Percentiles rank a stretch among this genome's conserved stretches.
These are phyloP conservation scores for Fragaria vesca DNA, from an alignment of 306 rosid species.

Conservation along the genomic window DNA sequence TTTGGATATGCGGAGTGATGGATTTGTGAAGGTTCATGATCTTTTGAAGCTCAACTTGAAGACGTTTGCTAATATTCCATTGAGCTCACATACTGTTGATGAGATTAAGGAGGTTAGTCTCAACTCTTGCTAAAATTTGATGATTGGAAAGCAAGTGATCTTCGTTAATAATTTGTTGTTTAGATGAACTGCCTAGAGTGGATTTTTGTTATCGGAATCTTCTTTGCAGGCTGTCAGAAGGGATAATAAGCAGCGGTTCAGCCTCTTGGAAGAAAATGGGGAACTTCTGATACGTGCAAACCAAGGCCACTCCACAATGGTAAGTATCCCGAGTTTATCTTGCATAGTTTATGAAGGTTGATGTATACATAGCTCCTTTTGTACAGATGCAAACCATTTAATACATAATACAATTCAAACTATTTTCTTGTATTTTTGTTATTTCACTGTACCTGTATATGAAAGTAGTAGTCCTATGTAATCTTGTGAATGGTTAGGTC, in stretches of 20 bases:
- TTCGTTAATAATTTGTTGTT: background rate
- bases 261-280: slow-evolving; percentile 80
- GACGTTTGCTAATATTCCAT: slow-evolving; percentile 76
- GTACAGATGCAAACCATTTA: background rate
- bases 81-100: slow-evolving; percentile 73
- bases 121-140: background rate
- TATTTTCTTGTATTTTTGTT: background rate
- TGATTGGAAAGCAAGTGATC: background rate
- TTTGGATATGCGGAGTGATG: slow-evolving; percentile 72
- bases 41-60: slow-evolving; percentile 64
- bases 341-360: background rate
- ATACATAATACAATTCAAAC: background rate
- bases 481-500: background rate
- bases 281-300: slow-evolving; percentile 83
- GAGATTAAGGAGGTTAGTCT: slow-evolving; percentile 80
- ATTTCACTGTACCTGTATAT: background rate
- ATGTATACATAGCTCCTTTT: background rate
- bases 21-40: slow-evolving; percentile 76
- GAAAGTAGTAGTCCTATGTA: background rate
- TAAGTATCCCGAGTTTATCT: slow-evolving; percentile 27
- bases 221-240: slow-evolving; percentile 66
- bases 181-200: background rate
- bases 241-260: slow-evolving; percentile 90
- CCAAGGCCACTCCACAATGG: slow-evolving; percentile 86
- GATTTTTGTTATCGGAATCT: background rate